Evolutionary conservation across 2,329 filamentous ascomycete species (phyloP), one percentile per base, ranked within the genome.

Genomic region (Botryotinia globosa): DNA sequence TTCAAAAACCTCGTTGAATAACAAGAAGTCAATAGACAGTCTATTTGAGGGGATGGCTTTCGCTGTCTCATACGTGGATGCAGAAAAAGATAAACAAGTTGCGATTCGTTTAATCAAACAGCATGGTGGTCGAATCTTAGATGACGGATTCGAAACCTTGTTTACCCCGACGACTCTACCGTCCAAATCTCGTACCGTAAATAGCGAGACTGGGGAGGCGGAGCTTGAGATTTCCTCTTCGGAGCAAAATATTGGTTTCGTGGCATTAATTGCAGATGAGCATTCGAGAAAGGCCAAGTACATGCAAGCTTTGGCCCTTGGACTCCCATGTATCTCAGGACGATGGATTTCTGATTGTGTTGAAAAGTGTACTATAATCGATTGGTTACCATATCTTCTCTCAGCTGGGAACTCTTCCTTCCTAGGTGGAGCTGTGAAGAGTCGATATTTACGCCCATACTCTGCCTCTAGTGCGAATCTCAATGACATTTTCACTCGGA

Each of bases 201-300:
- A 72, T 42, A 45, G 71, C 3, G 71, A 58, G 25, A 56, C 62
- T 34, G 75, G 74, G 22, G 76, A 80, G 29, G 72, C 74, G 1
- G 78, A 81, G 4, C 82, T 96, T 29, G 83, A 81, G 1, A 85
- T 97, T 0, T 88, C 84, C 2, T 76, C 84, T 18, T 81, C 84
- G 34, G 87, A 87, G 34, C 79, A 83, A 51, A 82, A 86, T 2
- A 84, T 90, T 1, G 91, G 93, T 0, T 98, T 99, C 79, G 90
- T 92, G 0, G 94, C 94, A 6, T 84, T 98, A 22, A 92, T 99
- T 74, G 91, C 94, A 0, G 93, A 98, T 79, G 88, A 89, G 7
- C 92, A 97, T 80, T 96, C 92, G 10, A 90, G 95, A 64, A 94
- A 94, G 75, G 88, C 90, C 67, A 99, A 98, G 80, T 98, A 96